Conservation (phyloP, 208 protist genomes). For the Trypanosoma theileri region DNA sequence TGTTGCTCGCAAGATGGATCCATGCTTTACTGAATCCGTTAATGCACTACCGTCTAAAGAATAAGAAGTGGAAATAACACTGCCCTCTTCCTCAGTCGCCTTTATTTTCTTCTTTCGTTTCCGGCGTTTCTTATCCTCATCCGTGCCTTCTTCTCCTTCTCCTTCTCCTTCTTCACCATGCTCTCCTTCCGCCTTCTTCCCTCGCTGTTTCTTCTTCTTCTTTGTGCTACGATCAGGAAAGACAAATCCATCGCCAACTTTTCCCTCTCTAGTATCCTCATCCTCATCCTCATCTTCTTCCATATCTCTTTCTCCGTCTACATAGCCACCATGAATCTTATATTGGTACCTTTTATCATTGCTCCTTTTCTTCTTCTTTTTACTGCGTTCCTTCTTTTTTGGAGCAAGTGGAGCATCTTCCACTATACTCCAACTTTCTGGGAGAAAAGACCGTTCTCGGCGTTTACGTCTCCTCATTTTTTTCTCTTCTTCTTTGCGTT, state of each 20-base stretch:
- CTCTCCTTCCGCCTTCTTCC: constrained; percentile 14
- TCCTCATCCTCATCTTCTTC: constrained; percentile 15
- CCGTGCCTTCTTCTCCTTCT: constrained; percentile 10
- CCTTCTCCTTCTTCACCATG: constrained; percentile 10
- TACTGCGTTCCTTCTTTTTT: constrained; percentile 12
- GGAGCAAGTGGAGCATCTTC: constrained; percentile 3
- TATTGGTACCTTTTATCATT: background rate
- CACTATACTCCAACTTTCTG: constrained; percentile 4
- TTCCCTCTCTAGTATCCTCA: background rate
- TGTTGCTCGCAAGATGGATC: no score
- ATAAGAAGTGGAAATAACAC: no score
- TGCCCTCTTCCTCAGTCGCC: no score
- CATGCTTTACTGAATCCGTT: no score
- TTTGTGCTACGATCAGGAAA: constrained; percentile 1
- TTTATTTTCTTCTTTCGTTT: no score
- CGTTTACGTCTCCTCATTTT: background rate
- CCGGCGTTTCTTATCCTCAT: no score
- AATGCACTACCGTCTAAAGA: no score
- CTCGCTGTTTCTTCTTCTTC: constrained; percentile 13
- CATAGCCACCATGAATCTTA: background rate
- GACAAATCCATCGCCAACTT: background rate
- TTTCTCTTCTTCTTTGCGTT: constrained; percentile 14
- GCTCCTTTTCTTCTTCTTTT: background rate
- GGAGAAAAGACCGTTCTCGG: constrained; percentile 24
- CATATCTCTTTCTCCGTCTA: constrained; percentile 10